Evolutionary conservation across 352 stramenopile genomes (phyloP), one percentile per base, ranked within the genome.

Genomic region (Discostella stelligera): DNA sequence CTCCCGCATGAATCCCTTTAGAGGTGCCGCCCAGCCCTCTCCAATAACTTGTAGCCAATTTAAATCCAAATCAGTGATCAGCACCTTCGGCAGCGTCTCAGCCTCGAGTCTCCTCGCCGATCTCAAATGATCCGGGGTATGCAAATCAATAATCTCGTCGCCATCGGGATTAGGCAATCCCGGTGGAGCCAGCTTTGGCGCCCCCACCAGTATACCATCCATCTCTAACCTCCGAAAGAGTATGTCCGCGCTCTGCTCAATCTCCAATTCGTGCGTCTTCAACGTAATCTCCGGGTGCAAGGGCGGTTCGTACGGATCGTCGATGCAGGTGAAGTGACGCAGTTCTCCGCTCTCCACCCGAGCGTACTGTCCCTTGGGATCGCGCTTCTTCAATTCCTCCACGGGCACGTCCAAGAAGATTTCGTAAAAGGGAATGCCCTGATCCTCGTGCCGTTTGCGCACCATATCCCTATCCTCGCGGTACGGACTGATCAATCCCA

Each of bases 301-400:
- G 0, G 97, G 97, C 65, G 93, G 92, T 79, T 99, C 97, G 80
- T 99, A 99, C 1, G 96, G 97, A 74, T 97, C 97, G 77, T 98
- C 97, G 69, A 99, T 98, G 73, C 97, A 98, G 3, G 97, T 99
- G 74, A 99, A 99, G 80, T 98, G 94, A 89, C 98, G 98, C 71
- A 99, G 94, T 84, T 99, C 96, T 50, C 97, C 97, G 44, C 94
- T 94, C 61, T 94, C 90, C 3, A 96, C 92, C 11, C 77, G 25
- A n/a, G 87, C 87, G 66, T 94, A 94, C 59, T 91, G 83, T 62
- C 95, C 95, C 87, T 99, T 99, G 23, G 97, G 95, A 84, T 99
- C 97, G 18, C 97, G 91, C n/a, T 97, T 94, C 50, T 96, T 96
- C 39, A 98, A 94, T 14, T 98, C 96, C 3, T 97, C 94, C 11